Evolutionary conservation across 1,284 basidiomycete genomes (phyloP), one percentile per base, ranked within the genome.

Genomic region (Irpex rosettiformis): DNA sequence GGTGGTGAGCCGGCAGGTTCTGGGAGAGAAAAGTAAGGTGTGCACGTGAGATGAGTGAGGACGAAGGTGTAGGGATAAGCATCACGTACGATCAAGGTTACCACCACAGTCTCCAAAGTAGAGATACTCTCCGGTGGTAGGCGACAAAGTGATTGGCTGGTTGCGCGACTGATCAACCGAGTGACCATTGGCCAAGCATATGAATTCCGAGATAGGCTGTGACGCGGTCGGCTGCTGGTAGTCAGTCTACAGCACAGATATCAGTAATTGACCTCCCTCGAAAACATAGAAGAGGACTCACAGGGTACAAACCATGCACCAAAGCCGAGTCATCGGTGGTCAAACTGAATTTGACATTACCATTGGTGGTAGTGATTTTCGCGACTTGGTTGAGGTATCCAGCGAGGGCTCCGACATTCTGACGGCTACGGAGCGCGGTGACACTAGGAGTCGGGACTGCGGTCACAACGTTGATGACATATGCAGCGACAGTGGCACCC

Each of bases 61-160:
- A 51, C 10, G 25, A 3, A 28, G 18, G 8, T 3, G 10, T 25
- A 28, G 48, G 21, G 21, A 18, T 6, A 18, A 47, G 18, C 8
- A 18, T 5, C 16, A 45, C 48, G 25, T 51, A 51, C 48, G 48
- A 24, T 51, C 48, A n/a, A 51, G 48, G 27, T 51, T 24, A 3
- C 22, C 27, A 22, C 48, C 48, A 24, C 48, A 51, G 25, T 51
- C 48, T 2, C 16, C 48, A 10, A 51, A 28, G 48, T 51, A 51
- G 13, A 51, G 25, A 7, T 51, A 51, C 11, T 51, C 48, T 51
- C 48, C 48, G 2, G 48, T 51, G 48, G 10, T 28, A 4, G 48
- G 22, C 10, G 48, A 51, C 24, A 51, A n/a, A 51, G 22, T 51
- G 48, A 51, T 51, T 21, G 48, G 48, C 48, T 51, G 48, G 18